Conservation (phyloP, 2,329 filamentous ascomycete species). For the Ophiostoma perfectum region DNA sequence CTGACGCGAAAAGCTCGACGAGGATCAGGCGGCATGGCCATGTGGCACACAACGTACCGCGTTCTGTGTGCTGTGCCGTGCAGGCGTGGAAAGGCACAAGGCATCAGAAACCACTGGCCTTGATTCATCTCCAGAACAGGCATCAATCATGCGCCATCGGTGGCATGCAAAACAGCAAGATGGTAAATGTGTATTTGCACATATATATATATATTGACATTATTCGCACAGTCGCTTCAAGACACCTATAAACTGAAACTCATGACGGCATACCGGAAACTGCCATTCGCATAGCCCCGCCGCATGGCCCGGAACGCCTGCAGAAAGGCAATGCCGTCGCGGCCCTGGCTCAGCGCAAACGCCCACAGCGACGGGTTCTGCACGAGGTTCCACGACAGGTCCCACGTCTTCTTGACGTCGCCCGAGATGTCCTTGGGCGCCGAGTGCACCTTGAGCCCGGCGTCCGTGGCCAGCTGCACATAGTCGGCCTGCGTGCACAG, state of each 20-base stretch:
- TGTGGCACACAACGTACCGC: no score
- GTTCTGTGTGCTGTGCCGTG: no score
- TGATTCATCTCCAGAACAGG: no score
- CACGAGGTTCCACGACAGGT: constrained; percentile 57
- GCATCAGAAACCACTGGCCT: no score
- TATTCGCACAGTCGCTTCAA: no score
- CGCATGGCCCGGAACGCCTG: constrained; percentile 58
- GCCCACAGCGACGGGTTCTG: constrained; percentile 57
- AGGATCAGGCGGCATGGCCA: no score
- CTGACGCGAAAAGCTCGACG: no score
- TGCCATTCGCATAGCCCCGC: constrained; percentile 53
- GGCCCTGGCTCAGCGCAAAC: constrained; percentile 54
- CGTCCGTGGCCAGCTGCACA: constrained; percentile 44
- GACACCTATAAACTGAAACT: constrained; percentile 43
- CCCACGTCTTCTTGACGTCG: constrained; percentile 57
- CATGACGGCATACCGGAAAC: constrained; percentile 55
- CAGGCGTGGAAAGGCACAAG: no score
- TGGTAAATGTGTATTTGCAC: no score
- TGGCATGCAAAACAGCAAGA: no score
- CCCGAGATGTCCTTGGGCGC: constrained; percentile 52
- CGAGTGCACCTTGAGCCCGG: constrained; percentile 43
- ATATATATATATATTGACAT: no score
- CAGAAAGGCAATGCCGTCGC: constrained; percentile 56
- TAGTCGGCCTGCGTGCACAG: constrained; percentile 51
- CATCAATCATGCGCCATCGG: no score